These are phyloP conservation scores for Blumeriella jaapii DNA, from an alignment of 2,329 filamentous ascomycete genomes.

Conservation along the genomic window DNA sequence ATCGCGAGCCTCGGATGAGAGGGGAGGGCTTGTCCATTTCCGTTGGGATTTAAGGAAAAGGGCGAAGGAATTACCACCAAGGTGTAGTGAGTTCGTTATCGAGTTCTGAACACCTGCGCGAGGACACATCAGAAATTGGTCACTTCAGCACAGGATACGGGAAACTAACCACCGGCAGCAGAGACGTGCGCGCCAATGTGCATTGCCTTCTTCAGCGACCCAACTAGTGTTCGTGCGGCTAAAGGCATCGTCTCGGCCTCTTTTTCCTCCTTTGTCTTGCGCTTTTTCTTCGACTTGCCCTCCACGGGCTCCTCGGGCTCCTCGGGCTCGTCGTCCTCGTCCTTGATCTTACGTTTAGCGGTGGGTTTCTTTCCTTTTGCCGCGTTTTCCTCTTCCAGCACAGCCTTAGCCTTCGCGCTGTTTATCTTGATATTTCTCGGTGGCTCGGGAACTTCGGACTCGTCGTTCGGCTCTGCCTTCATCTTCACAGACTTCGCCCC, in stretches of 20 bases:
- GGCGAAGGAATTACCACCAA: constrained; percentile 87
- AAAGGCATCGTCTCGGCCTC: constrained; percentile 49
- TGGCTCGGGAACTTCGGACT: not conserved
- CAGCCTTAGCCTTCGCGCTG: constrained; percentile 14
- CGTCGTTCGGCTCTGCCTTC: constrained; percentile 9
- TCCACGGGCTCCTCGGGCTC: constrained; percentile 13
- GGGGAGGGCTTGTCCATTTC: constrained; percentile 79
- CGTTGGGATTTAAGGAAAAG: constrained; percentile 93
- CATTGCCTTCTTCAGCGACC: constrained; percentile 56
- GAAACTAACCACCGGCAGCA: constrained; percentile 61
- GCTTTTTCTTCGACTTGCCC: constrained; percentile 29
- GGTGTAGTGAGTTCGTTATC: constrained; percentile 63
- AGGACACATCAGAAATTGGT: constrained; percentile 7
- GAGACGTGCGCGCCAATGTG: constrained; percentile 89
- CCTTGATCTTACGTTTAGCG: constrained; percentile 22
- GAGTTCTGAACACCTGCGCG: constrained; percentile 74
- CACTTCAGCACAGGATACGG: not conserved
- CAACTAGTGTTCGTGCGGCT: constrained; percentile 51
- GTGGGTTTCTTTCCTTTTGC: constrained; percentile 15
- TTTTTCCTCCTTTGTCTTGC: constrained; percentile 46
- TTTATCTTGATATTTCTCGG: constrained; percentile 12
- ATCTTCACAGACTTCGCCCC: constrained; percentile 10
- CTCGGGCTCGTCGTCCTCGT: constrained; percentile 19
- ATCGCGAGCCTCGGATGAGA: constrained; percentile 54
- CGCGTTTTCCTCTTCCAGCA: constrained; percentile 10